Evolutionary conservation across 2,329 filamentous ascomycete genomes (phyloP).

Genomic region (Fusarium xyrophilum): DNA sequence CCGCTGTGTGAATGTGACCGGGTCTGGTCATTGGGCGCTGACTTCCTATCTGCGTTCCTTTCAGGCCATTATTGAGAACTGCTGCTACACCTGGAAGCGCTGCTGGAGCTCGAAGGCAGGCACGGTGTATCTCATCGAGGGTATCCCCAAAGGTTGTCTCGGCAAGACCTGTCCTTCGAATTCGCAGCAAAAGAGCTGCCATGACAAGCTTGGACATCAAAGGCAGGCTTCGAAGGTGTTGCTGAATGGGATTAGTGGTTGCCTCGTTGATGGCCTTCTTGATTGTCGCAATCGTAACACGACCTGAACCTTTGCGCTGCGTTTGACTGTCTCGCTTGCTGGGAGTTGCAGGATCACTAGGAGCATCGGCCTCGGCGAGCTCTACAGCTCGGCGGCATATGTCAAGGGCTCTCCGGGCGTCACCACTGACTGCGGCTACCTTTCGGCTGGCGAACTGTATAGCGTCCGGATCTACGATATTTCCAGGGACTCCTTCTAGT

Average conservation of each 20-base stretch:
- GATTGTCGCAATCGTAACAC: conserved; percentile 91
- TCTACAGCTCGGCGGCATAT: conserved; percentile 96
- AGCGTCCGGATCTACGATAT: conserved; percentile 90
- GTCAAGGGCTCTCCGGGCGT: conserved; percentile 89
- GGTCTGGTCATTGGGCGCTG: conserved; percentile 46
- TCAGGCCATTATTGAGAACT: conserved; percentile 44
- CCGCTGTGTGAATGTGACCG: conserved; percentile 68
- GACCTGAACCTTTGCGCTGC: conserved; percentile 44
- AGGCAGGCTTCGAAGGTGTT: conserved; percentile 83
- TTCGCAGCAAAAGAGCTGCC: conserved; percentile 78
- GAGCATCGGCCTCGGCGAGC: conserved; percentile 78
- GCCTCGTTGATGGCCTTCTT: conserved; percentile 95
- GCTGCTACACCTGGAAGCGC: conserved; percentile 49
- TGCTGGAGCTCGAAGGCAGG: conserved; percentile 46
- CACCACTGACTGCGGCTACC: conserved; percentile 94
- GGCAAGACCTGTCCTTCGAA: conserved; percentile 81
- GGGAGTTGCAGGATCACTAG: conserved; percentile 63
- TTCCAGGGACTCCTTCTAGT: conserved; percentile 83
- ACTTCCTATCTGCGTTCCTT: conserved; percentile 38
- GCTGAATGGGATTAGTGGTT: conserved; percentile 89
- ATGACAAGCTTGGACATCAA: conserved; percentile 85
- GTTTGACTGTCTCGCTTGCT: conserved; percentile 58
- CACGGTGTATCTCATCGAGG: conserved; percentile 71
- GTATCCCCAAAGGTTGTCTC: conserved; percentile 92
- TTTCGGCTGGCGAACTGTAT: conserved; percentile 96